Conservation (phyloP, 2,329 filamentous ascomycete species). For the Chrysoporthe puriensis region DNA sequence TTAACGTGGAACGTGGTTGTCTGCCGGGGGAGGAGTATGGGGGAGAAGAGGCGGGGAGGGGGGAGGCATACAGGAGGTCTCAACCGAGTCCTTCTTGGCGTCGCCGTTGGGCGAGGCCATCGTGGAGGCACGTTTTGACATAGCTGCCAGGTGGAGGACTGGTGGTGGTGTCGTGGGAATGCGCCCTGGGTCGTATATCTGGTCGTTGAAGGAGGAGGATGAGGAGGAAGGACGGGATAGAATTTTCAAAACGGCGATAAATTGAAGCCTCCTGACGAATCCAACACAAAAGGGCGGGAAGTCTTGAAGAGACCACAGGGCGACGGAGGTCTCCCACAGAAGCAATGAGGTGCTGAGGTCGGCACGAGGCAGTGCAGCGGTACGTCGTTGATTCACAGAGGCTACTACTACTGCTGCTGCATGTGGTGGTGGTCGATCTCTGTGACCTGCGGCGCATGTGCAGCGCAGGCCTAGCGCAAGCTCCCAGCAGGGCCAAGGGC, state of each 20-base stretch:
- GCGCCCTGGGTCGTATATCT: not conserved
- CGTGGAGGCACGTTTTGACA: slow-evolving; percentile 26
- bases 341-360: not conserved
- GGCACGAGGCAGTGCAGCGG: not conserved
- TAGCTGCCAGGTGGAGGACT: not conserved
- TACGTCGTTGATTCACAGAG: not conserved
- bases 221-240: not conserved
- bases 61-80: slow-evolving; percentile 16
- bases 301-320: not conserved
- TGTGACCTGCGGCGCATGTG: slow-evolving; percentile 1
- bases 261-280: not conserved
- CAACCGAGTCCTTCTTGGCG: slow-evolving; percentile 22
- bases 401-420: not conserved
- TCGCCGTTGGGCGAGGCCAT: slow-evolving; percentile 25
- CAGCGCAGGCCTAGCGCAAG: not conserved
- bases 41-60: slow-evolving; percentile 19
- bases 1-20: not conserved
- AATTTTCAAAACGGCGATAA: not conserved
- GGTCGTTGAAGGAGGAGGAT: not conserved
- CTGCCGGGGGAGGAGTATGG: not conserved
- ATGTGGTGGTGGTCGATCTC: not conserved
- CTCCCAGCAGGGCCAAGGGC: not conserved
- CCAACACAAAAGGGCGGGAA: not conserved
- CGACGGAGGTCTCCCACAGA: not conserved
- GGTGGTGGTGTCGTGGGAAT: not conserved